phyloP scores from a whole-genome alignment of 768 basidiomycete genomes.

The Mycena sanguinolenta region DNA sequence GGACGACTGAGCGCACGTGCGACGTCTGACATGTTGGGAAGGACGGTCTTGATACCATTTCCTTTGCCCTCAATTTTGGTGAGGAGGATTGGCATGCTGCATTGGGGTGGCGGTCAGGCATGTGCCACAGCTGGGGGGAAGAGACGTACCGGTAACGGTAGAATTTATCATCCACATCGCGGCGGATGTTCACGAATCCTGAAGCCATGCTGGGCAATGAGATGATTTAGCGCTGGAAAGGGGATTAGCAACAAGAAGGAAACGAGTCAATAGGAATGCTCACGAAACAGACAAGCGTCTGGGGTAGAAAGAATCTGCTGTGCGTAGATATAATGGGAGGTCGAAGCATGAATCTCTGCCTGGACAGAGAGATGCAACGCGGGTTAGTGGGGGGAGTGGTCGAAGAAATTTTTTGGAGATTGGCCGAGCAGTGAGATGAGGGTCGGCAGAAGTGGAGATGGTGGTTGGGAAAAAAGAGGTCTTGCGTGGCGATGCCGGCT shows the following conservation, averaged over 20 bases:
- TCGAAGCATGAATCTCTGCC: constrained; percentile 95
- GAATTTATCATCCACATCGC: constrained; percentile 97
- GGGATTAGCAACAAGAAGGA: not conserved
- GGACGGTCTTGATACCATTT: constrained; percentile 99
- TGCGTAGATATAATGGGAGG: constrained; percentile 83
- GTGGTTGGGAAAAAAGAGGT: constrained; percentile 13
- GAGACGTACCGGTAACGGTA: constrained; percentile 87
- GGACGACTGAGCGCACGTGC: constrained; percentile 95
- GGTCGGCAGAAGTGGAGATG: constrained; percentile 18
- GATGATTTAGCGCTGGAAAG: constrained; percentile 67
- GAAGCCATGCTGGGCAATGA: constrained; percentile 84
- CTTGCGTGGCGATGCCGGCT: constrained; percentile 1
- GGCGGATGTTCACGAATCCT: constrained; percentile 92
- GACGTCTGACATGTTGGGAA: constrained; percentile 98
- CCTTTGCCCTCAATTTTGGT: constrained; percentile 99
- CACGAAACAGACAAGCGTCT: constrained; percentile 68
- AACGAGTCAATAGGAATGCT: constrained; percentile 38
- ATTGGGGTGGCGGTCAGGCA: constrained; percentile 29
- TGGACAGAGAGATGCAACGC: constrained; percentile 69
- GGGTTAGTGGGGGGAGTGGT: constrained; percentile 56
- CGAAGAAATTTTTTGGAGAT: constrained; percentile 75
- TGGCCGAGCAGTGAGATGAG: constrained; percentile 26
- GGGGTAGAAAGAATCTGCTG: constrained; percentile 67
- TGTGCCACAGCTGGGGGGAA: not conserved
- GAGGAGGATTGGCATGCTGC: constrained; percentile 92